Conservation (phyloP, 768 basidiomycete species). For the Lanmaoa rubissima region DNA sequence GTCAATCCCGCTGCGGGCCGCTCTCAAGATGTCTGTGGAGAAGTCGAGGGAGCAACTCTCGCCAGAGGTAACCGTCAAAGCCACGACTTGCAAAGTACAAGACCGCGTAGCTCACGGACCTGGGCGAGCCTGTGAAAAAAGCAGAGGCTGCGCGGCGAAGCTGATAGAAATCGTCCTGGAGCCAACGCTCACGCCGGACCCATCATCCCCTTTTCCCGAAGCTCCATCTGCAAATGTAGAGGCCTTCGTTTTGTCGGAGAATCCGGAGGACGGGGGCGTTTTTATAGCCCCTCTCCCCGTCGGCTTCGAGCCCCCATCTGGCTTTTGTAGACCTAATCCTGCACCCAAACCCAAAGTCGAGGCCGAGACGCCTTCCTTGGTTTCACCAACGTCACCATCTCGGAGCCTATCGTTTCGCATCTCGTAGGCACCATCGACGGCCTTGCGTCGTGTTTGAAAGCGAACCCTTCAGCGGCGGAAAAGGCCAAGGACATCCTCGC, state of each 20-base stretch:
- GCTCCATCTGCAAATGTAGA: conserved; percentile 25
- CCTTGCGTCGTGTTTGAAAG: conserved; percentile 78
- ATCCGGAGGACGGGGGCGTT: conserved; percentile 28
- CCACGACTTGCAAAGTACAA: conserved; percentile 43
- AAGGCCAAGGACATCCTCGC: conserved; percentile 76
- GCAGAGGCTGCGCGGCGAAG: conserved; percentile 67
- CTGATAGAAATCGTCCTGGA: conserved; percentile 30
- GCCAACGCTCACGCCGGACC: conserved; percentile 18
- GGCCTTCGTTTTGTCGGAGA: conserved; percentile 23
- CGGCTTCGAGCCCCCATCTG: conserved; percentile 92
- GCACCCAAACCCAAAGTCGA: conserved; percentile 35
- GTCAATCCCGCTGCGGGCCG: conserved; percentile 39
- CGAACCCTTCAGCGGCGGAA: conserved; percentile 63
- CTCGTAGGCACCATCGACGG: conserved; percentile 92
- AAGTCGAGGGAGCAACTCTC: conserved; percentile 34
- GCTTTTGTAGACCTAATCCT: conserved; percentile 65
- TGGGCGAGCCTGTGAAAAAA: conserved; percentile 63
- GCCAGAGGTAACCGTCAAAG: conserved; percentile 33
- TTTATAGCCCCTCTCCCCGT: conserved; percentile 79
- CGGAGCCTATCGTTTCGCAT: conserved; percentile 91
- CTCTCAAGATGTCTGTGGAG: conserved; percentile 50
- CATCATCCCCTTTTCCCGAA: conserved; percentile 22
- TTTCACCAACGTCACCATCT: conserved; percentile 75
- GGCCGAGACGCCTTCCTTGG: conserved; percentile 57
- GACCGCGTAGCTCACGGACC: conserved; percentile 50